Conservation (phyloP, 1,284 basidiomycete genomes). For the Clitocybe nebularis region DNA sequence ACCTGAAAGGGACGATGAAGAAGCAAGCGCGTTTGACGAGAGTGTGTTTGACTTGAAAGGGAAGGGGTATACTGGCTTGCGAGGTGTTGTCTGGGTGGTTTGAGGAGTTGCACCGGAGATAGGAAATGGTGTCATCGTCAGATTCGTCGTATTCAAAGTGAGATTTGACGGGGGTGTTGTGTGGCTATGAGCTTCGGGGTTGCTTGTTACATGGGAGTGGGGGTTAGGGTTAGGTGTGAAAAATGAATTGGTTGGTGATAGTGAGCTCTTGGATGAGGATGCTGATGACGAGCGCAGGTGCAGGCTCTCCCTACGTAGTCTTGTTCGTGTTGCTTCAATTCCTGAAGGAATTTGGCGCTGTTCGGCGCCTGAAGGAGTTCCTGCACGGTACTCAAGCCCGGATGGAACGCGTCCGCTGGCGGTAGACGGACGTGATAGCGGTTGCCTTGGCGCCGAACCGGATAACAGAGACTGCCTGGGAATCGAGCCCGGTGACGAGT, state of each 20-base stretch:
- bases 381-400: background rate
- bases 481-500: background rate
- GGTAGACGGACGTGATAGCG: slow-evolving; percentile 6
- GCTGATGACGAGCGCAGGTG: slow-evolving; percentile 14
- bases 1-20: slow-evolving; percentile 39
- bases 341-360: slow-evolving; percentile 3
- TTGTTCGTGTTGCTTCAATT: slow-evolving; percentile 1
- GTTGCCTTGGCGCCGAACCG: background rate
- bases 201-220: background rate
- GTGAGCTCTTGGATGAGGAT: slow-evolving; percentile 23
- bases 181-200: background rate
- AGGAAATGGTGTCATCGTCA: background rate
- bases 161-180: background rate
- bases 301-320: slow-evolving; percentile 25
- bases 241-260: slow-evolving; percentile 25
- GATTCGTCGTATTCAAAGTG: slow-evolving; percentile 3
- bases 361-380: slow-evolving; percentile 9
- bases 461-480: background rate
- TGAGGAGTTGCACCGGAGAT: background rate
- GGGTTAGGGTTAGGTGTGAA: slow-evolving; percentile 5
- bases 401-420: slow-evolving; percentile 3
- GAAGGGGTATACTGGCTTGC: slow-evolving; percentile 15
- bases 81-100: background rate
- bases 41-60: slow-evolving; percentile 71
- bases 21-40: slow-evolving; percentile 20